A percentile compares a stretch with the other conserved stretches of the same genome.
phyloP scores from a whole-genome alignment of 140 eudicot species.

The Senecio squalidus region DNA sequence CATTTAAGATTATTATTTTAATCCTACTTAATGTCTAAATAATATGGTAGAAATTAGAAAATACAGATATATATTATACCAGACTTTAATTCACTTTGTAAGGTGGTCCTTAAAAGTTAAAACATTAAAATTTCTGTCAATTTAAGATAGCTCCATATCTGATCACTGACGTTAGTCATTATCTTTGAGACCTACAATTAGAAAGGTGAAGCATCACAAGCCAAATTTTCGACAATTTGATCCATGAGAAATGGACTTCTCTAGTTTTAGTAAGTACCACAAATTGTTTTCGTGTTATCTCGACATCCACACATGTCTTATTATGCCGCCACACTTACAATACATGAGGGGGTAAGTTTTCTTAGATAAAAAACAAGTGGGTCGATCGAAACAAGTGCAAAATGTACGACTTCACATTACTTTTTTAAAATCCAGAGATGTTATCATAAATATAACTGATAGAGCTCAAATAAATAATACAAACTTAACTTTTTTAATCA shows the following conservation, averaged over 20 bases:
- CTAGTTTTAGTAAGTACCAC: background rate
- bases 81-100: background rate
- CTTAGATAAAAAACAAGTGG: no score
- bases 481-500: no score
- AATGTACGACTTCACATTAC: no score
- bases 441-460: no score
- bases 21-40: no score
- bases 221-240: background rate
- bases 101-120: background rate
- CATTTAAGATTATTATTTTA: no score
- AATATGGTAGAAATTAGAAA: background rate
- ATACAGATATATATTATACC: background rate
- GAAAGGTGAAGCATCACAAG: background rate
- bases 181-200: background rate
- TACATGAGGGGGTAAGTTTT: no score
- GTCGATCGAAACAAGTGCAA: no score
- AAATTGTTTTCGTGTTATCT: no score
- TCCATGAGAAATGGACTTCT: slow-evolving; percentile 4
- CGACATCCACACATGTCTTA: background rate
- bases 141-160: background rate
- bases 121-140: background rate
- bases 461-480: no score
- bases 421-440: no score
- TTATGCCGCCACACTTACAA: no score
- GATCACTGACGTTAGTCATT: background rate